A percentile compares a stretch with the other conserved stretches of the same genome.
phyloP scores from a whole-genome alignment of 2,329 filamentous ascomycete genomes.

The Zasmidium angulare region DNA sequence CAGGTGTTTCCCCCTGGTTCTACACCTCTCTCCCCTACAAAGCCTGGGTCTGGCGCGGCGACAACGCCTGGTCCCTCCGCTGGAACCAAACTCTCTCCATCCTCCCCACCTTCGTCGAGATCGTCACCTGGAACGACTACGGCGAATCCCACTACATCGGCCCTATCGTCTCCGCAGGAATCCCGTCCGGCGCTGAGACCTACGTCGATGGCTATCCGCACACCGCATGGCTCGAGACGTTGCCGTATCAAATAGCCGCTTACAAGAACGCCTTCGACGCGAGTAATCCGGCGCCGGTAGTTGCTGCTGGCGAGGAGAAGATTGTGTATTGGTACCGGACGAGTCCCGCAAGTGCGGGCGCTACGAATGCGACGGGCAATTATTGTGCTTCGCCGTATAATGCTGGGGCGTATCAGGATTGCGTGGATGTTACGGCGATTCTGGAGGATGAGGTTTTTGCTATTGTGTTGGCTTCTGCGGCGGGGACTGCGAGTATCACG shows the following conservation, averaged over 20 bases:
- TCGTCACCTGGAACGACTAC: constrained; percentile 62
- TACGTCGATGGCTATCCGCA: constrained; percentile 54
- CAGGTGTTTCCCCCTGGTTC: constrained; percentile 51
- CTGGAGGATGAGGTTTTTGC: constrained; percentile 49
- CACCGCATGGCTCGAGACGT: constrained; percentile 49
- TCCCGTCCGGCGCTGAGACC: constrained; percentile 43
- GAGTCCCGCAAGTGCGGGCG: constrained; percentile 37
- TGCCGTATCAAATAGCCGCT: constrained; percentile 53
- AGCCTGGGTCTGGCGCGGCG: constrained; percentile 64
- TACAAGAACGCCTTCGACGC: constrained; percentile 48
- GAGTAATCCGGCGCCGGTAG: constrained; percentile 8
- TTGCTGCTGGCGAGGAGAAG: constrained; percentile 30
- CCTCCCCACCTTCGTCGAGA: constrained; percentile 54
- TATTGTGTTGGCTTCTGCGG: constrained; percentile 36
- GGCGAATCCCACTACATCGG: constrained; percentile 59
- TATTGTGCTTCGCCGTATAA: constrained; percentile 29
- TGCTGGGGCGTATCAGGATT: constrained; percentile 31
- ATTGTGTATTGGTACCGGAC: constrained; percentile 49
- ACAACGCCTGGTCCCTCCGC: constrained; percentile 57
- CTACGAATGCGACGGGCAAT: constrained; percentile 38
- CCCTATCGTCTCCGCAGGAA: constrained; percentile 35
- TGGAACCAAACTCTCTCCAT: constrained; percentile 57
- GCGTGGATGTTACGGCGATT: constrained; percentile 31
- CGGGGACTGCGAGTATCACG: constrained; percentile 38
- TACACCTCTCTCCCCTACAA: constrained; percentile 59